Percentiles rank a stretch among this genome's conserved stretches.
These are phyloP conservation scores for Cryptosporidium parvum DNA, from an alignment of 169 alveolate species.

Conservation along the genomic window DNA sequence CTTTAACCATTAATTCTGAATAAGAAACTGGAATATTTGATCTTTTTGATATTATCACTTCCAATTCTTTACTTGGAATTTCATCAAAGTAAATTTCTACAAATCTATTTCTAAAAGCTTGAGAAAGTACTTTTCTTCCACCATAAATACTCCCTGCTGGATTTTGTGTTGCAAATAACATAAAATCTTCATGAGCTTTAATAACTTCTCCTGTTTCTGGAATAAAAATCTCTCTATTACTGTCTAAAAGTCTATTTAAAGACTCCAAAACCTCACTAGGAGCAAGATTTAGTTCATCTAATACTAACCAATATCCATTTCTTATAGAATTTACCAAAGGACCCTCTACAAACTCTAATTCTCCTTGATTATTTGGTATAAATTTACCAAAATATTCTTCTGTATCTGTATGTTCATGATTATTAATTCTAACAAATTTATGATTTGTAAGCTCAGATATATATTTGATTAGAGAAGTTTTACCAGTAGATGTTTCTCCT, in stretches of 20 bases:
- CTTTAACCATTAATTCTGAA: conserved; percentile 92
- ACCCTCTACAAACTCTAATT: conserved; percentile 97
- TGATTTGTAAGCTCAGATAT: conserved; percentile 94
- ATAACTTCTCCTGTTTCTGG: conserved; percentile 96
- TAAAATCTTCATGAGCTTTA: conserved; percentile 97
- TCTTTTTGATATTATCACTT: conserved; percentile 91
- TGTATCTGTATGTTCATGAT: conserved; percentile 98
- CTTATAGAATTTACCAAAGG: conserved; percentile 96
- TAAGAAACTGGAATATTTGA: conserved; percentile 94
- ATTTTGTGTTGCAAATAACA: conserved; percentile 99
- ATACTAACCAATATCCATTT: conserved; percentile 98
- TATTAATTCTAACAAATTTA: conserved; percentile 96
- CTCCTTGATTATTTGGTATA: conserved; percentile 89
- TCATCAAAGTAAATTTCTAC: conserved; percentile 94
- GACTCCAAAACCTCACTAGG: conserved; percentile 98
- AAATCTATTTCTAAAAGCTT: conserved; percentile 98
- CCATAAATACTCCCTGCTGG: conserved; percentile 98
- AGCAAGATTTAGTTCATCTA: conserved; percentile 99
- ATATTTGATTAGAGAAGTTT: conserved; percentile 96
- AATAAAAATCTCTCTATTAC: conserved; percentile 96
- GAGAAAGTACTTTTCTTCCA: conserved; percentile 98
- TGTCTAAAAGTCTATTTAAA: conserved; percentile 98
- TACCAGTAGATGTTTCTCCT: conserved; percentile 99
- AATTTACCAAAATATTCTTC: conserved; percentile 98
- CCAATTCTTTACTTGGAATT: conserved; percentile 92